These are phyloP conservation scores for Alternaria ethzedia DNA, from an alignment of 2,329 filamentous ascomycete species.

Conservation along the genomic window DNA sequence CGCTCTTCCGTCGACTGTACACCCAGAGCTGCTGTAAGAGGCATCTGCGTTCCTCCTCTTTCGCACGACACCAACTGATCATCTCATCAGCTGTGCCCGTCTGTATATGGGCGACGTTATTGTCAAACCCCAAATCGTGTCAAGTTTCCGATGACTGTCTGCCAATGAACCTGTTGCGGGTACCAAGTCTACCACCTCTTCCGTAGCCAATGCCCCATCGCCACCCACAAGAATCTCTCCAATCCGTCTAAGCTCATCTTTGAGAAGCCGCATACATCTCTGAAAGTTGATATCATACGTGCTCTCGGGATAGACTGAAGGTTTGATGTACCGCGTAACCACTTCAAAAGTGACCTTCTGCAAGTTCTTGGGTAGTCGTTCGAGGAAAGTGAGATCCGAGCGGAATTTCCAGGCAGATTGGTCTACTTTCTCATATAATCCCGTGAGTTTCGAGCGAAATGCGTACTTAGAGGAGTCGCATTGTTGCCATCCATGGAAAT, in stretches of 20 bases:
- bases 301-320: neutral
- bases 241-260: neutral
- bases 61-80: neutral
- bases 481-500: neutral
- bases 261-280: neutral
- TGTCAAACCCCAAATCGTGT: neutral
- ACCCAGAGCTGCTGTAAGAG: neutral
- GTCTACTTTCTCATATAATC: neutral
- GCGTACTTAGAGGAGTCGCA: neutral
- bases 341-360: neutral
- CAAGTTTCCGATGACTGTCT: neutral
- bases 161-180: neutral
- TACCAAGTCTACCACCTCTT: neutral
- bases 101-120: neutral
- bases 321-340: neutral
- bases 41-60: neutral
- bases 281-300: neutral
- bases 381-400: neutral
- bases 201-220: neutral
- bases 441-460: neutral
- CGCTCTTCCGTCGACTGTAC: neutral
- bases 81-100: neutral
- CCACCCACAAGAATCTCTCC: neutral
- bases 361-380: neutral
- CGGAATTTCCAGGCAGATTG: neutral